These are phyloP conservation scores for Eimeria nieschulzi DNA, from an alignment of 169 alveolate species.

Conservation along the genomic window DNA sequence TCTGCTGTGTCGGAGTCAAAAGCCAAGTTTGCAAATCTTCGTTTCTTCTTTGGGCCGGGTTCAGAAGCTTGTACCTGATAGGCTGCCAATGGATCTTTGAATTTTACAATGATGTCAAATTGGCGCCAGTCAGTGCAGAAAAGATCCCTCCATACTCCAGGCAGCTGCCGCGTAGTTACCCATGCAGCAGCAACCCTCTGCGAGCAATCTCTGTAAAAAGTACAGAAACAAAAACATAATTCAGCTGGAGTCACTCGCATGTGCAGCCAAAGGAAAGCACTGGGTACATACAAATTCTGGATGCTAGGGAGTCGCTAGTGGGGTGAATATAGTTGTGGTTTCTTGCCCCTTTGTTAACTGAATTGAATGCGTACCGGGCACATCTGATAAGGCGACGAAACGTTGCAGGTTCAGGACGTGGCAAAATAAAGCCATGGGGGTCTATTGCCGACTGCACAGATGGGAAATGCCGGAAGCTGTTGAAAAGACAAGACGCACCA, in stretches of 20 bases:
- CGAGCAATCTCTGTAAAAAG: slow-evolving; percentile 42
- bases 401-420: slow-evolving; percentile 62
- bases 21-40: slow-evolving; percentile 51
- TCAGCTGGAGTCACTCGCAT: too few relatives aligned
- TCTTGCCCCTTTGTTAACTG: too few relatives aligned
- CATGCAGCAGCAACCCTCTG: slow-evolving; percentile 2
- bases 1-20: slow-evolving; percentile 6
- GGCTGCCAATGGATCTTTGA: slow-evolving; percentile 51
- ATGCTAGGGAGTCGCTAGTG: too few relatives aligned
- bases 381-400: slow-evolving; percentile 63
- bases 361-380: slow-evolving; percentile 60
- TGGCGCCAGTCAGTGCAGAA: slow-evolving; percentile 59
- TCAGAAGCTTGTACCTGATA: not conserved
- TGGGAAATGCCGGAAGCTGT: slow-evolving; percentile 67
- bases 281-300: too few relatives aligned
- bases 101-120: slow-evolving; percentile 25
- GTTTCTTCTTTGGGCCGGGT: slow-evolving; percentile 25
- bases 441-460: slow-evolving; percentile 67
- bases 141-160: slow-evolving; percentile 25
- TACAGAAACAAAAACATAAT: not conserved
- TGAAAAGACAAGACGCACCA: not conserved
- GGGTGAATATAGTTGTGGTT: too few relatives aligned
- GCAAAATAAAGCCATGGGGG: slow-evolving; percentile 74
- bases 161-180: slow-evolving; percentile 43
- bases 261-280: too few relatives aligned